Percentiles rank a stretch among this genome's conserved stretches.
These are phyloP conservation scores for Aureobasidium sp. DNA, from an alignment of 2,329 filamentous ascomycete species.

Conservation along the genomic window DNA sequence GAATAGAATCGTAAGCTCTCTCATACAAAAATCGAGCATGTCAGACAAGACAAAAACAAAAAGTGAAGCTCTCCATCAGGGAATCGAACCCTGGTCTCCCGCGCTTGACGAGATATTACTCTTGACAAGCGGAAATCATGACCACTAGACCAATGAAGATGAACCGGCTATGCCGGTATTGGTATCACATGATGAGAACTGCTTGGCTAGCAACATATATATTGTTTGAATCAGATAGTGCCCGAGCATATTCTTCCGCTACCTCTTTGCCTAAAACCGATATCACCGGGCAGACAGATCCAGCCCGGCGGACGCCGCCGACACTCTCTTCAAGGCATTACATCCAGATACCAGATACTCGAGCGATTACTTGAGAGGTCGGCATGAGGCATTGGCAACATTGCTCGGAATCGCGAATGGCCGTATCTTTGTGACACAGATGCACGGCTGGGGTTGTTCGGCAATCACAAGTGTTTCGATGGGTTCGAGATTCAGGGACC, in stretches of 20 bases:
- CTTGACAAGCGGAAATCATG: constrained; percentile 7
- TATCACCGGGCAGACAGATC: background rate
- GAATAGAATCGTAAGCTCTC: too few species aligned
- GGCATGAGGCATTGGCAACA: background rate
- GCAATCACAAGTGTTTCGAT: background rate
- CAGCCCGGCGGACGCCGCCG: background rate
- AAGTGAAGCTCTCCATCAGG: constrained; percentile 1
- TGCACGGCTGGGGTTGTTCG: background rate
- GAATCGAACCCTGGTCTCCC: constrained; percentile 6
- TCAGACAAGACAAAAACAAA: background rate
- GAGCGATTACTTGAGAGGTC: constrained; percentile 6
- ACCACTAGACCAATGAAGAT: constrained; percentile 7
- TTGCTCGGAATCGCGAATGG: background rate
- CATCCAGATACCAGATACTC: background rate
- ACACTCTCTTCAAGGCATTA: background rate
- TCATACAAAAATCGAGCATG: too few species aligned
- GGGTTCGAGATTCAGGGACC: background rate
- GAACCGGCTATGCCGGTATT: background rate
- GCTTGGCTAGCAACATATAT: too few species aligned
- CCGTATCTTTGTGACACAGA: background rate
- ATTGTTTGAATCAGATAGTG: too few species aligned
- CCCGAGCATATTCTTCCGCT: too few species aligned
- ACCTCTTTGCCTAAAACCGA: background rate
- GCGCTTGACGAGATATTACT: background rate
- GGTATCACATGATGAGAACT: background rate